Evolutionary conservation across 202 grass and related monocot genomes (phyloP), one percentile per base, ranked within the genome.

Genomic region (Setaria viridis): DNA sequence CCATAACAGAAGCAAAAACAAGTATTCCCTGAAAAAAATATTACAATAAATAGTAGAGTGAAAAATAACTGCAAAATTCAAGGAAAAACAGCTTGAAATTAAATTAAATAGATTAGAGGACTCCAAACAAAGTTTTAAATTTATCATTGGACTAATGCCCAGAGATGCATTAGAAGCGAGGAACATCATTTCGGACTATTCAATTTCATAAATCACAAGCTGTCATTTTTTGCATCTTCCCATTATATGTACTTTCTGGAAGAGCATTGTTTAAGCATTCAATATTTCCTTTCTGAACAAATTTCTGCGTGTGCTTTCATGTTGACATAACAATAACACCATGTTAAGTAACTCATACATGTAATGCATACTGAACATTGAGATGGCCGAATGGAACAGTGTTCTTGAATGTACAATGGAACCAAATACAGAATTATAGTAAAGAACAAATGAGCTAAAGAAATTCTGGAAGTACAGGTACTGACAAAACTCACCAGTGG

Each of bases 1-100:
- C 96, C 96, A 99, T 99, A 81, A 99, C 96, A 82, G 96, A 99
- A 58, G 93, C 91, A 88, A 99, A 99, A 77, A 99, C 96, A 85
- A 99, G 96, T 72, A 99, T 99, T 72, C 96, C 96, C 96, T 99
- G 80, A 42, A 82, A 60, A 92, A 58, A 39, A 84, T 7, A 51
- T 56, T 50, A 3, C 75, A 58, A 80, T 34, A 60, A 13, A 80
- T 11, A 89, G 50, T 34, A 80, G 42, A 46, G 12, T 78, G 33
- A 69, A 74, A 60, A 50, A 63, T 21, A 91, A 55, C 4, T 11
- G 25, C 9, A 74, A 10, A 81, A 16, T 50, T 29, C 8, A 77
- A 51, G 55, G 49, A 76, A 34, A 64, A 62, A 62, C 67, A 55
- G 3, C 25, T 71, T 34, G 0, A 54, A 69, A 46, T 85, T 70